Conservation (phyloP, 345 rosid genomes). For the Brassica incana region DNA sequence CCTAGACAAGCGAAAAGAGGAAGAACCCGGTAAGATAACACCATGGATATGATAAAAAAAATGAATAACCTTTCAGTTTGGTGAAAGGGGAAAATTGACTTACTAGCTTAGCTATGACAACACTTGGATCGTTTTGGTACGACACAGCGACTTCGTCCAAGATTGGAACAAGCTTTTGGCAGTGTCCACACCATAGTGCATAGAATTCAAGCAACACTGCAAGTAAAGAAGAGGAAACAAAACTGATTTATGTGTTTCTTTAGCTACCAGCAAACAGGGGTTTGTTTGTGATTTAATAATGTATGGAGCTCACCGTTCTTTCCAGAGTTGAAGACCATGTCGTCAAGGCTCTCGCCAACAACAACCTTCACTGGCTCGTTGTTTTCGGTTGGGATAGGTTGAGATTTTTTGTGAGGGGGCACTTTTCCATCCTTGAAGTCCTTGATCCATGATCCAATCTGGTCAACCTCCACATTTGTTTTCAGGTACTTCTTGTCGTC, state of each 20-base stretch:
- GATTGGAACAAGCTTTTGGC: slow-evolving; percentile 87
- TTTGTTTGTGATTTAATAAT: not conserved
- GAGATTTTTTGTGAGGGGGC: slow-evolving; percentile 63
- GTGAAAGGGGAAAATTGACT: slow-evolving; percentile 30
- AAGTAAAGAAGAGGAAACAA: slow-evolving; percentile 9
- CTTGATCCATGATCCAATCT: slow-evolving; percentile 80
- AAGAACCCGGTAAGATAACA: not conserved
- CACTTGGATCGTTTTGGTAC: slow-evolving; percentile 55
- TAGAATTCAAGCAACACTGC: slow-evolving; percentile 92
- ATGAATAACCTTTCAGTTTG: not conserved
- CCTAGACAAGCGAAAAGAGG: slow-evolving; percentile 46
- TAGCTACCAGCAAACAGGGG: not conserved
- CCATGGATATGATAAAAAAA: not conserved
- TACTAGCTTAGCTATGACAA: slow-evolving; percentile 83
- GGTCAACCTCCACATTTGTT: slow-evolving; percentile 63
- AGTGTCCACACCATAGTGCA: slow-evolving; percentile 99
- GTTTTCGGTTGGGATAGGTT: slow-evolving; percentile 80
- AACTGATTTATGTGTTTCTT: not conserved
- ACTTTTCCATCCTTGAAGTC: slow-evolving; percentile 88
- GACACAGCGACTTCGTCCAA: slow-evolving; percentile 90
- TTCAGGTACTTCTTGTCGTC: slow-evolving; percentile 87
- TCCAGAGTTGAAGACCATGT: slow-evolving; percentile 71
- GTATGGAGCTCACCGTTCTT: slow-evolving; percentile 63
- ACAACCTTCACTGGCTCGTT: slow-evolving; percentile 87
- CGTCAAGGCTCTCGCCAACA: slow-evolving; percentile 78